Percentiles rank a stretch among this genome's conserved stretches.
phyloP scores from a whole-genome alignment of 2,329 filamentous ascomycete species.

The Microdochium nivale region DNA sequence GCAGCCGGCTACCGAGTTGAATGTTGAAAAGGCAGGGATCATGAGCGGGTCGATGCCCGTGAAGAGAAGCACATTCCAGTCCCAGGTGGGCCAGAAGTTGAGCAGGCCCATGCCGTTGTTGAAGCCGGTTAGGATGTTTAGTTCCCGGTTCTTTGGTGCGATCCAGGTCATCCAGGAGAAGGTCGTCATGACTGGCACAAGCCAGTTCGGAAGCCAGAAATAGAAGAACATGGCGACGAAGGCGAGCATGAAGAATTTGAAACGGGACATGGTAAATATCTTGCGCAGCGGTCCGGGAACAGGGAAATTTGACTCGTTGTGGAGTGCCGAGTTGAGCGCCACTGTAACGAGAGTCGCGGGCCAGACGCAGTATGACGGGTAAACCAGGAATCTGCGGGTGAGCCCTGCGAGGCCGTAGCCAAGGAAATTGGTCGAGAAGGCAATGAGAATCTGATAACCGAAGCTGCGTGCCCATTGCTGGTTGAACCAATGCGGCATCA shows the following conservation, averaged over 20 bases:
- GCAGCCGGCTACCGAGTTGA: constrained; percentile 52
- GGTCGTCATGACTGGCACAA: constrained; percentile 30
- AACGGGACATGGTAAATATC: constrained; percentile 29
- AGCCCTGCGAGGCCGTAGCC: constrained; percentile 44
- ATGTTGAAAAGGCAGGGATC: constrained; percentile 45
- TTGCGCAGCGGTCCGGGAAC: constrained; percentile 28
- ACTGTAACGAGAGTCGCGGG: constrained; percentile 34
- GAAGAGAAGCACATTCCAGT: constrained; percentile 25
- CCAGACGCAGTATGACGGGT: constrained; percentile 26
- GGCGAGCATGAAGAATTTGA: constrained; percentile 31
- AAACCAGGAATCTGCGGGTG: constrained; percentile 13
- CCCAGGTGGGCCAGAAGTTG: constrained; percentile 28
- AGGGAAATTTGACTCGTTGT: constrained; percentile 26
- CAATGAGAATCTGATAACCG: constrained; percentile 39
- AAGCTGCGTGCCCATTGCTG: constrained; percentile 35
- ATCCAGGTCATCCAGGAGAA: constrained; percentile 47
- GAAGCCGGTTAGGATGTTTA: constrained; percentile 15
- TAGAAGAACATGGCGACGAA: constrained; percentile 36
- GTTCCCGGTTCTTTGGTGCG: constrained; percentile 17
- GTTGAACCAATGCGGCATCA: constrained; percentile 37
- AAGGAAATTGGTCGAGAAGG: constrained; percentile 40
- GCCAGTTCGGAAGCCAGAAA: constrained; percentile 37
- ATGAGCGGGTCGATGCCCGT: constrained; percentile 12
- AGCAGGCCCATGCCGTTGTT: constrained; percentile 20
- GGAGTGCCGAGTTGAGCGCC: constrained; percentile 34